A percentile compares a stretch with the other conserved stretches of the same genome.
phyloP scores from a whole-genome alignment of 2,329 filamentous ascomycete genomes.

The Purpureocillium takamizusanense region DNA sequence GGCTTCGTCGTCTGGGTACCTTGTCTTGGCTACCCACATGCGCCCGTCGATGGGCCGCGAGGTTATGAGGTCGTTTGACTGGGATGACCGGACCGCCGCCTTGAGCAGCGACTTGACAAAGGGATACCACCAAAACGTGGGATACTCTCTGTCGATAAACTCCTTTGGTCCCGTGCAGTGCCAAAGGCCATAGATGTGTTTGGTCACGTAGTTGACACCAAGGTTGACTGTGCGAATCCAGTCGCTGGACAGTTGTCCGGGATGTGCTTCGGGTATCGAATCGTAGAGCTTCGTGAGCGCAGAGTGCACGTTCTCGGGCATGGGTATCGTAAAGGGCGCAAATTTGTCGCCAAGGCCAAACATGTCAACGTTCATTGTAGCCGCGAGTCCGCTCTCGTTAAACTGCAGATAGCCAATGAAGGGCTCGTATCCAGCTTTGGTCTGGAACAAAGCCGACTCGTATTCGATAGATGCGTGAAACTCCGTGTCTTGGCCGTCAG shows the following conservation, averaged over 20 bases:
- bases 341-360: constrained; percentile 16
- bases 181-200: constrained; percentile 25
- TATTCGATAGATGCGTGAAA: constrained; percentile 30
- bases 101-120: constrained; percentile 20
- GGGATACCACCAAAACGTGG: constrained; percentile 28
- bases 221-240: constrained; percentile 23
- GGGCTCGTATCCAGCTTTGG: constrained; percentile 23
- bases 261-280: constrained; percentile 16
- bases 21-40: constrained; percentile 15
- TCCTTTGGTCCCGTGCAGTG: constrained; percentile 30
- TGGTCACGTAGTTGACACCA: constrained; percentile 26
- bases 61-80: constrained; percentile 13
- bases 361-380: constrained; percentile 13
- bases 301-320: constrained; percentile 20
- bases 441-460: constrained; percentile 30
- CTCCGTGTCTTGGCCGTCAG: constrained; percentile 15
- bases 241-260: constrained; percentile 14
- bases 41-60: constrained; percentile 20
- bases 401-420: constrained; percentile 24
- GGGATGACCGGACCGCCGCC: constrained; percentile 16
- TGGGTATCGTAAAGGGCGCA: constrained; percentile 18
- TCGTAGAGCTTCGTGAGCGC: constrained; percentile 21
- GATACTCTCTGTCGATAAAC: constrained; percentile 19
- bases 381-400: constrained; percentile 14
- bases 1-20: constrained; percentile 6